Conservation (phyloP, 1,284 basidiomycete species). For the Cryptococcus deneoformans region DNA sequence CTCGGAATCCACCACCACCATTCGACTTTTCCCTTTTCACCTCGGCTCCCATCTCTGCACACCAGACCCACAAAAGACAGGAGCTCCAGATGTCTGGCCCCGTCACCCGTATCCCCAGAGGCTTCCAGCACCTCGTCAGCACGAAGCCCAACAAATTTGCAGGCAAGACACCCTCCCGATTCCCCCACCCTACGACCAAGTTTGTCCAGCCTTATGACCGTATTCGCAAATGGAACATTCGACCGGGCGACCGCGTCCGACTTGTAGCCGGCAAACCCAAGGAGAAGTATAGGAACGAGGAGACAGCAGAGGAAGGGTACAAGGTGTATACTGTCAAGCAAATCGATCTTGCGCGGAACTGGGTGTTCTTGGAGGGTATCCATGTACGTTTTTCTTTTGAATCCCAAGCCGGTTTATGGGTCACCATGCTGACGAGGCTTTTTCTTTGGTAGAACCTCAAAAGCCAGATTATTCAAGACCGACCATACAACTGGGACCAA, state of each 20-base stretch:
- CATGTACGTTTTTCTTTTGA: slow-evolving; percentile 17
- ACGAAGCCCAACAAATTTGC: slow-evolving; percentile 16
- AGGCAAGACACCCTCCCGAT: slow-evolving; percentile 30
- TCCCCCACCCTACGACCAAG: slow-evolving; percentile 25
- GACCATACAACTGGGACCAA: slow-evolving; percentile 29
- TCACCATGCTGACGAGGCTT: background rate
- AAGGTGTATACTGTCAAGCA: slow-evolving; percentile 40
- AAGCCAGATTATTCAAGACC: slow-evolving; percentile 26
- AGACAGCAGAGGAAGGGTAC: slow-evolving; percentile 30
- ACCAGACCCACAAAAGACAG: too few relatives aligned
- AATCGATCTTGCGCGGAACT: slow-evolving; percentile 40
- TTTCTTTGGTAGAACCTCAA: slow-evolving; percentile 27
- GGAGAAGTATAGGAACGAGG: slow-evolving; percentile 38
- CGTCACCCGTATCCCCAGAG: slow-evolving; percentile 10
- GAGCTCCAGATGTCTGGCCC: background rate
- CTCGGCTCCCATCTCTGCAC: too few relatives aligned
- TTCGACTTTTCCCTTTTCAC: background rate
- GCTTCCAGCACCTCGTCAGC: slow-evolving; percentile 32
- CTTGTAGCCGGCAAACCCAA: slow-evolving; percentile 37
- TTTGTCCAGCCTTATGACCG: slow-evolving; percentile 37
- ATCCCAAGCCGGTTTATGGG: background rate
- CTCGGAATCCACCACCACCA: background rate
- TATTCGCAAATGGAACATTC: slow-evolving; percentile 44
- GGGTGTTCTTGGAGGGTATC: slow-evolving; percentile 38
- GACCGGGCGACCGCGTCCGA: slow-evolving; percentile 44